phyloP scores from a whole-genome alignment of 106 monocot genomes.

The Dioscorea dumetorum region DNA sequence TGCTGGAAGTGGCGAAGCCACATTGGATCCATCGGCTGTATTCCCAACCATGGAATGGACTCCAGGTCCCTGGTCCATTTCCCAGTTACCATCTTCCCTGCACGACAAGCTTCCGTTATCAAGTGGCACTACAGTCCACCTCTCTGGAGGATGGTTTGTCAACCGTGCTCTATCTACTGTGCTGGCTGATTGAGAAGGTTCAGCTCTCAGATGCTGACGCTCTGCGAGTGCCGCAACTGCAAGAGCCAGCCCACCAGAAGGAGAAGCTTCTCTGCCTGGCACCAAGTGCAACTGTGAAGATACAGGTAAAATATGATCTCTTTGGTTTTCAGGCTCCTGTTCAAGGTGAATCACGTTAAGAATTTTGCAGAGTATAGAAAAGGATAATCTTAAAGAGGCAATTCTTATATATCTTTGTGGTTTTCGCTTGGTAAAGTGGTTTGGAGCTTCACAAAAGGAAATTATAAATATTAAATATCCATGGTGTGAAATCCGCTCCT shows the following conservation, averaged over 20 bases:
- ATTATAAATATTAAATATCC: too few species aligned
- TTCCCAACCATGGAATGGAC: slow-evolving; percentile 19
- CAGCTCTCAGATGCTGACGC: neutral
- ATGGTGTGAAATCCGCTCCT: too few species aligned
- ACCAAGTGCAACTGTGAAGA: too few species aligned
- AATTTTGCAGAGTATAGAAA: too few species aligned
- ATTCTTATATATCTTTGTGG: too few species aligned
- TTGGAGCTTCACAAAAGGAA: too few species aligned
- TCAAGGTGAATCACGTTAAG: too few species aligned
- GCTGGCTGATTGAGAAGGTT: neutral
- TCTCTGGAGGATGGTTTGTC: neutral
- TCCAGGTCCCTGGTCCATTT: slow-evolving; percentile 34
- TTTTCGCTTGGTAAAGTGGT: too few species aligned
- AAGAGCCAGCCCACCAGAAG: slow-evolving; percentile 1
- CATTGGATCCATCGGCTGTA: too few species aligned
- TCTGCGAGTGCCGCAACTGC: slow-evolving; percentile 2
- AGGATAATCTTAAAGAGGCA: too few species aligned
- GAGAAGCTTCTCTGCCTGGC: neutral
- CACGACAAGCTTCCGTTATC: slow-evolving; percentile 6
- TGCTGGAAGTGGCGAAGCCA: slow-evolving; percentile 4
- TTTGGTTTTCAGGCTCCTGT: too few species aligned
- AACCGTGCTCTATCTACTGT: neutral
- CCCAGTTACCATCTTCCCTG: slow-evolving; percentile 29
- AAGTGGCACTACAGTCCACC: neutral
- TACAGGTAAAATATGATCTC: too few species aligned